Evolutionary conservation across 2,329 filamentous ascomycete genomes (phyloP).

Genomic region (Stylonectria norvegica): DNA sequence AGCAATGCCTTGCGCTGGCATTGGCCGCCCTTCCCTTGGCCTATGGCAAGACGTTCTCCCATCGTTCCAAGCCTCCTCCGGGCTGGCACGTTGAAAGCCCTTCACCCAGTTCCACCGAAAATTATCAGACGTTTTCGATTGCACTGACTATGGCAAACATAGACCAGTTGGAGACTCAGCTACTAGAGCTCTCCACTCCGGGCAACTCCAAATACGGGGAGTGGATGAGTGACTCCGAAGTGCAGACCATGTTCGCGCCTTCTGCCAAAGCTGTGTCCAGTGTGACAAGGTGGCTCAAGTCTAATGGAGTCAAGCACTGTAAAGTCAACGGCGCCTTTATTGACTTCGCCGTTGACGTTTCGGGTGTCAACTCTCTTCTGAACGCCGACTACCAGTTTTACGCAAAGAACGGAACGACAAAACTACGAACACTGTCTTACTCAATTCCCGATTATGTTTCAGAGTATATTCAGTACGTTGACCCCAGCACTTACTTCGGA

Average conservation of each 20-base stretch:
- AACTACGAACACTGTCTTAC: slow-evolving; percentile 15
- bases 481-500: slow-evolving; percentile 16
- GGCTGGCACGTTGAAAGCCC: not conserved
- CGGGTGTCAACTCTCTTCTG: slow-evolving; percentile 6
- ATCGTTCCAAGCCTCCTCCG: not conserved
- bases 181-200: slow-evolving; percentile 14
- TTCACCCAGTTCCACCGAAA: not conserved
- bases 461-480: slow-evolving; percentile 11
- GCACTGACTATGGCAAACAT: slow-evolving; percentile 15
- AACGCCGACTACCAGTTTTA: slow-evolving; percentile 13
- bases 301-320: slow-evolving; percentile 14
- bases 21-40: not conserved
- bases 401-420: slow-evolving; percentile 10
- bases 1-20: not conserved
- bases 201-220: slow-evolving; percentile 14
- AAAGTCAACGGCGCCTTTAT: slow-evolving; percentile 14
- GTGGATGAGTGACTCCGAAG: slow-evolving; percentile 12
- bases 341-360: slow-evolving; percentile 14
- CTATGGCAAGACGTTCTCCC: not conserved
- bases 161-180: slow-evolving; percentile 14
- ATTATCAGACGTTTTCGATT: slow-evolving; percentile 15
- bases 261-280: slow-evolving; percentile 8
- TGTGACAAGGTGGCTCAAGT: slow-evolving; percentile 15
- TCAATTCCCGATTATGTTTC: slow-evolving; percentile 9
- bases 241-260: slow-evolving; percentile 3